Conservation (phyloP, 2,329 filamentous ascomycete species). For the Aspergillus sp. region DNA sequence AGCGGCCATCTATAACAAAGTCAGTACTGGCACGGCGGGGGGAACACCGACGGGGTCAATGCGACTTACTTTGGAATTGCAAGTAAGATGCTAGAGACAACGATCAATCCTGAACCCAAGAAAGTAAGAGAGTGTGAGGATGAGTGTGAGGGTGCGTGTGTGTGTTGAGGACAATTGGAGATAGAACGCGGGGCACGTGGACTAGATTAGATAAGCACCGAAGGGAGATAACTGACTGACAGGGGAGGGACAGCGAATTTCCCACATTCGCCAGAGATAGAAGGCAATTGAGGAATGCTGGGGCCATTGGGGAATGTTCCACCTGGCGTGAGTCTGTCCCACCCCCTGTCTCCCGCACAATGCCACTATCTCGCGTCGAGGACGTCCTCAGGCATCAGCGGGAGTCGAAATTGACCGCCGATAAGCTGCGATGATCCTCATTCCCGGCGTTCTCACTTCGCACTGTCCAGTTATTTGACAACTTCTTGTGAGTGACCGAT, state of each 20-base stretch:
- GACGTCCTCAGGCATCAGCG: background rate
- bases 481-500: background rate
- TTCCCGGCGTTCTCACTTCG: background rate
- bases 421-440: background rate
- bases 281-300: too few relatives aligned
- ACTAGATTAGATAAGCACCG: background rate
- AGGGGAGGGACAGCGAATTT: background rate
- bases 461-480: background rate
- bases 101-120: background rate
- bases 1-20: background rate
- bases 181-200: background rate
- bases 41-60: too few relatives aligned
- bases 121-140: background rate
- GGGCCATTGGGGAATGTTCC: too few relatives aligned
- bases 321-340: too few relatives aligned
- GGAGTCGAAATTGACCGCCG: background rate
- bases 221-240: background rate
- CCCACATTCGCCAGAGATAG: too few relatives aligned
- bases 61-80: too few relatives aligned
- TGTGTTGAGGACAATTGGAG: background rate
- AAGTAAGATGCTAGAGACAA: too few relatives aligned
- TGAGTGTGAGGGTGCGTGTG: background rate
- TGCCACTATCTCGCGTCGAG: background rate
- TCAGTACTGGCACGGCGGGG: background rate
- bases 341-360: too few relatives aligned